Percentiles rank a stretch among this genome's conserved stretches.
phyloP scores from a whole-genome alignment of 2,329 filamentous ascomycete genomes.

The Penicillium sp. region DNA sequence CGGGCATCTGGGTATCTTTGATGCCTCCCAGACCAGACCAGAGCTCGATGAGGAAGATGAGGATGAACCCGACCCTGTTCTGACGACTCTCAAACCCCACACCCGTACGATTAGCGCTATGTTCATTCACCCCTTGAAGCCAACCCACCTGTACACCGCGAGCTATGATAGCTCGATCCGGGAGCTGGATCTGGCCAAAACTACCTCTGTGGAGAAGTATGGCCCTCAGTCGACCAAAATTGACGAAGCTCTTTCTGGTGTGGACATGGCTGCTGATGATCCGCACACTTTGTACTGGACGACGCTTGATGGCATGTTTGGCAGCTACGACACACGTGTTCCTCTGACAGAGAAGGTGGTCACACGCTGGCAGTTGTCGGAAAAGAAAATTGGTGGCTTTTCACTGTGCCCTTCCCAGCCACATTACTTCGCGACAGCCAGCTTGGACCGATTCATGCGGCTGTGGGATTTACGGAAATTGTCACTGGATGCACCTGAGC shows the following conservation, averaged over 20 bases:
- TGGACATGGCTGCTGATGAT: slow-evolving; percentile 72
- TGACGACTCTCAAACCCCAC: slow-evolving; percentile 87
- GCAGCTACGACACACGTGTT: slow-evolving; percentile 73
- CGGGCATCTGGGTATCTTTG: slow-evolving; percentile 85
- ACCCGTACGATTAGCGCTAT: slow-evolving; percentile 84
- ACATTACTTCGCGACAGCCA: slow-evolving; percentile 83
- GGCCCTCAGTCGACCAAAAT: slow-evolving; percentile 66
- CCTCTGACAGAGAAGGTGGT: slow-evolving; percentile 51
- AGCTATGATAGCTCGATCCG: slow-evolving; percentile 94
- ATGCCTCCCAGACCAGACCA: slow-evolving; percentile 59
- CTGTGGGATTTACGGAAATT: slow-evolving; percentile 85
- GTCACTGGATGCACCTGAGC: slow-evolving; percentile 62
- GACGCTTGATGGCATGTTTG: slow-evolving; percentile 76
- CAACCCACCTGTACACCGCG: slow-evolving; percentile 73
- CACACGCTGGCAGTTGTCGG: slow-evolving; percentile 71
- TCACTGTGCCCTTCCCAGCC: slow-evolving; percentile 74
- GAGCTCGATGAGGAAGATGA: slow-evolving; percentile 59
- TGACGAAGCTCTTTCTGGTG: slow-evolving; percentile 76
- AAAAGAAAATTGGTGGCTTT: slow-evolving; percentile 96
- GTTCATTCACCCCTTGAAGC: slow-evolving; percentile 69
- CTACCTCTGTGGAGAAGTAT: slow-evolving; percentile 75
- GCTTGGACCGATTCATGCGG: slow-evolving; percentile 81
- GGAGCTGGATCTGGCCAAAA: slow-evolving; percentile 77
- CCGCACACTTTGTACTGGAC: slow-evolving; percentile 80
- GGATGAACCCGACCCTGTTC: slow-evolving; percentile 67